A percentile compares a stretch with the other conserved stretches of the same genome.
Evolutionary conservation across 345 rosid genomes (phyloP).

Genomic region (Noccaea caerulescens): DNA sequence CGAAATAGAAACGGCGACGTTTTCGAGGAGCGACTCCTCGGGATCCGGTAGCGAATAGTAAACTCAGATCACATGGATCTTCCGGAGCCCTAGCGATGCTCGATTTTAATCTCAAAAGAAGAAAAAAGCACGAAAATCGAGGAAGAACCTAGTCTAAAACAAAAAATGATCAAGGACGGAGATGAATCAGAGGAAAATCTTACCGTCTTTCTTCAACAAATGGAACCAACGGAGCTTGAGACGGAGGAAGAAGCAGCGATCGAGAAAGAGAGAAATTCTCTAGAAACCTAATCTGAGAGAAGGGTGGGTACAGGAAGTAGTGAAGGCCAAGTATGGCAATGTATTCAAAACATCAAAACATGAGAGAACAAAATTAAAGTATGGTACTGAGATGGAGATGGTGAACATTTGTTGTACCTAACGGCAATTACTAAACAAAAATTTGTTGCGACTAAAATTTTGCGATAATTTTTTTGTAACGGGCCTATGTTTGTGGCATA

Average conservation of each 20-base stretch:
- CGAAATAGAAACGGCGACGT: constrained; percentile 33
- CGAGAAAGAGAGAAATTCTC: neutral
- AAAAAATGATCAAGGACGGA: constrained; percentile 1
- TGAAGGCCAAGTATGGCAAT: constrained; percentile 41
- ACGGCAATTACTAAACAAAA: constrained; percentile 28
- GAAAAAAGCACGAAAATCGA: constrained; percentile 16
- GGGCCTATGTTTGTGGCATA: neutral
- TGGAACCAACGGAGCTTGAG: constrained; percentile 8
- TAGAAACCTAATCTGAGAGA: constrained; percentile 9
- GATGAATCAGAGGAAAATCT: constrained; percentile 13
- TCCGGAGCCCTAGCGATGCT: constrained; percentile 20
- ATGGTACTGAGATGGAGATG: constrained; percentile 35
- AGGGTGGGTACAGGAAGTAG: constrained; percentile 24
- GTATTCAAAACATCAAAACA: constrained; percentile 11
- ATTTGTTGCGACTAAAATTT: constrained; percentile 26
- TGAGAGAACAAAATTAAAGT: neutral
- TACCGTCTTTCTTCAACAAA: constrained; percentile 31
- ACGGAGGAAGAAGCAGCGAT: constrained; percentile 21
- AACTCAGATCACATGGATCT: constrained; percentile 43
- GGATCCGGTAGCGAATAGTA: constrained; percentile 32
- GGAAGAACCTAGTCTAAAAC: neutral
- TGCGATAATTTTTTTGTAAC: neutral
- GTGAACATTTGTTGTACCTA: constrained; percentile 43
- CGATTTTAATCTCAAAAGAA: constrained; percentile 8
- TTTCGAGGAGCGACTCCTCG: constrained; percentile 28